Percentiles rank a stretch among this genome's conserved stretches.
Evolutionary conservation across 2,329 filamentous ascomycete species (phyloP).

Genomic region (Purpureocillium takamizusanense): DNA sequence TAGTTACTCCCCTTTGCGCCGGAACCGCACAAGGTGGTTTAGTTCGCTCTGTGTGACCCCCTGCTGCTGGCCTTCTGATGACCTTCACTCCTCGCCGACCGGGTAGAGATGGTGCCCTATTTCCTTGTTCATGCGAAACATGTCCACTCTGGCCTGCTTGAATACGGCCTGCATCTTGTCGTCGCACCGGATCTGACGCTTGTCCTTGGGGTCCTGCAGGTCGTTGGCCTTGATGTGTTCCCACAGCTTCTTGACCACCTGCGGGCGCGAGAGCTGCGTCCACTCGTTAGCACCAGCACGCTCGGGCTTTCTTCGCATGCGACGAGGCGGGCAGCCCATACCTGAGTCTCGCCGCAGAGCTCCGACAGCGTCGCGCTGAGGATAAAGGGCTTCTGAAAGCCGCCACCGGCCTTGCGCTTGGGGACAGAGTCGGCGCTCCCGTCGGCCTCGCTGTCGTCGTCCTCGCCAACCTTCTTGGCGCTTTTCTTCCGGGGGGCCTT

Average conservation of each 20-base stretch:
- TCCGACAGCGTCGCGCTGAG: constrained; percentile 62
- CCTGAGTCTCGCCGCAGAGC: constrained; percentile 60
- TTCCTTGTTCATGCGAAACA: constrained; percentile 99
- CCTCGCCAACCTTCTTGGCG: constrained; percentile 62
- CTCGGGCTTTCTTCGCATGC: too few relatives aligned
- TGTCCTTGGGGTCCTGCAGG: constrained; percentile 84
- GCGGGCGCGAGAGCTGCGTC: constrained; percentile 76
- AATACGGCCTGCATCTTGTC: constrained; percentile 87
- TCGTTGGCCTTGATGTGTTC: constrained; percentile 83
- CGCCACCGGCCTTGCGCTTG: constrained; percentile 79
- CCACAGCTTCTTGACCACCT: constrained; percentile 96
- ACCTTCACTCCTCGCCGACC: constrained; percentile 64
- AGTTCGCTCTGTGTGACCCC: too few relatives aligned
- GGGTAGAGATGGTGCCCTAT: constrained; percentile 84
- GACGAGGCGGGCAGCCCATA: constrained; percentile 27
- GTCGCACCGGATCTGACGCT: constrained; percentile 88
- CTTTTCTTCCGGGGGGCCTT: constrained; percentile 63
- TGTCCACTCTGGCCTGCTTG: constrained; percentile 83
- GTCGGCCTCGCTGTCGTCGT: constrained; percentile 72
- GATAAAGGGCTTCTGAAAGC: constrained; percentile 82
- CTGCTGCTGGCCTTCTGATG: too few relatives aligned
- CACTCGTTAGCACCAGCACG: not conserved
- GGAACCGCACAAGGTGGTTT: constrained; percentile 2
- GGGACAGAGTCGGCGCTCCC: constrained; percentile 49
- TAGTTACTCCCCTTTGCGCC: constrained; percentile 8